Evolutionary conservation across 163 green algal genomes (phyloP).

Genomic region (Scenedesmus sp.): DNA sequence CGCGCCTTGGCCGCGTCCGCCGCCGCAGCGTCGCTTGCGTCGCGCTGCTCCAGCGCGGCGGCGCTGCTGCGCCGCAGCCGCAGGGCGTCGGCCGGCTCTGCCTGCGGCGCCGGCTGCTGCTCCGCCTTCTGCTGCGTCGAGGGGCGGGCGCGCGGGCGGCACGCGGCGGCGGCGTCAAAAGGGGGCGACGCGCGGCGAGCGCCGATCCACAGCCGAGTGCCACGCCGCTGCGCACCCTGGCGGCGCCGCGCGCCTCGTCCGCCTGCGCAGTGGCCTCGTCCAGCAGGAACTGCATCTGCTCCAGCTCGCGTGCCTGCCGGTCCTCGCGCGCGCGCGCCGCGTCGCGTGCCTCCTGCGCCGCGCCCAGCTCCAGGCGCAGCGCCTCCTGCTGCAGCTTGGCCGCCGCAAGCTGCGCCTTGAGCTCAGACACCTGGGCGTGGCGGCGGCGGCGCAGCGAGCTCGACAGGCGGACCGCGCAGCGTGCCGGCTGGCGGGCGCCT

Average conservation of each 20-base stretch:
- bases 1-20: background rate
- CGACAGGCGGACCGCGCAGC: no score
- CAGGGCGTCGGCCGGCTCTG: background rate
- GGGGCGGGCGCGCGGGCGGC: no score
- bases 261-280: conserved; percentile 20
- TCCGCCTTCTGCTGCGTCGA: no score
- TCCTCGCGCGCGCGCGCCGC: conserved; percentile 10
- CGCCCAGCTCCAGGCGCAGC: background rate
- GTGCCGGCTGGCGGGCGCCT: no score
- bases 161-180: no score
- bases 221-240: no score
- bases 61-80: conserved; percentile 1
- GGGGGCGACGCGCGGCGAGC: no score
- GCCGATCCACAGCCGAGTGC: no score
- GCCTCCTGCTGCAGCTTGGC: conserved; percentile 5
- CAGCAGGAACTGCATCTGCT: conserved; percentile 45
- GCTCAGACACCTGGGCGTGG: conserved; percentile 22
- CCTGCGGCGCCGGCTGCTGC: conserved; percentile 1
- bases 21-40: conserved; percentile 1
- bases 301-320: background rate
- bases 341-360: conserved; percentile 8
- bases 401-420: conserved; percentile 31
- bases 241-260: no score
- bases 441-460: background rate
- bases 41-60: conserved; percentile 5